Evolutionary conservation across 148 eudicot genomes (phyloP).

Genomic region (Bassia scoparia): DNA sequence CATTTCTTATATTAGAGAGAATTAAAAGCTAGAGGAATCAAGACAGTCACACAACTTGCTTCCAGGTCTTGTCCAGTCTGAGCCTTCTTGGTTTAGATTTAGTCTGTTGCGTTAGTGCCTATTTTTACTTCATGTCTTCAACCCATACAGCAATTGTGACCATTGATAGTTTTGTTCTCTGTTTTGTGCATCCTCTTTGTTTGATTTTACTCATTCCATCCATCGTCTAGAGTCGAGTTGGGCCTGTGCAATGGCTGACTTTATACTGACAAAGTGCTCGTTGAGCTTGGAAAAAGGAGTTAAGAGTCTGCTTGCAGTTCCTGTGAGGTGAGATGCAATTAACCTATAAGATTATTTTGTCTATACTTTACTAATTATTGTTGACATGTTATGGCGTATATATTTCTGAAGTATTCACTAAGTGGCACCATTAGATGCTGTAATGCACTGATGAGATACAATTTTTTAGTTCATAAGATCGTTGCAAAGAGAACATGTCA

Average conservation of each 20-base stretch:
- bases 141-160: neutral
- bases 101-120: neutral
- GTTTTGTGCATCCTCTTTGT: neutral
- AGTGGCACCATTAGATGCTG: too few relatives aligned
- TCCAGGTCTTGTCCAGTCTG: slow-evolving; percentile 53
- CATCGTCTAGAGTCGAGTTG: slow-evolving; percentile 80
- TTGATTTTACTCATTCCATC: slow-evolving; percentile 11
- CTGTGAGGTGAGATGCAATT: slow-evolving; percentile 67
- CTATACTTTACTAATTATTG: neutral
- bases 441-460: too few relatives aligned
- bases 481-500: too few relatives aligned
- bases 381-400: too few relatives aligned
- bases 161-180: neutral
- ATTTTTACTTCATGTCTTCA: neutral
- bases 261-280: slow-evolving; percentile 95
- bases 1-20: slow-evolving; percentile 82
- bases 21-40: slow-evolving; percentile 68
- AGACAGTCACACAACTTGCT: slow-evolving; percentile 80
- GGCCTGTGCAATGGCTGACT: slow-evolving; percentile 99
- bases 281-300: slow-evolving; percentile 93
- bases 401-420: too few relatives aligned
- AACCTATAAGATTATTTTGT: neutral
- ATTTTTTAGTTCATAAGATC: too few relatives aligned
- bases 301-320: slow-evolving; percentile 90
- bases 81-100: neutral